These are phyloP conservation scores for Rhypophila decipiens DNA, from an alignment of 495 filamentous ascomycete species.

Conservation along the genomic window DNA sequence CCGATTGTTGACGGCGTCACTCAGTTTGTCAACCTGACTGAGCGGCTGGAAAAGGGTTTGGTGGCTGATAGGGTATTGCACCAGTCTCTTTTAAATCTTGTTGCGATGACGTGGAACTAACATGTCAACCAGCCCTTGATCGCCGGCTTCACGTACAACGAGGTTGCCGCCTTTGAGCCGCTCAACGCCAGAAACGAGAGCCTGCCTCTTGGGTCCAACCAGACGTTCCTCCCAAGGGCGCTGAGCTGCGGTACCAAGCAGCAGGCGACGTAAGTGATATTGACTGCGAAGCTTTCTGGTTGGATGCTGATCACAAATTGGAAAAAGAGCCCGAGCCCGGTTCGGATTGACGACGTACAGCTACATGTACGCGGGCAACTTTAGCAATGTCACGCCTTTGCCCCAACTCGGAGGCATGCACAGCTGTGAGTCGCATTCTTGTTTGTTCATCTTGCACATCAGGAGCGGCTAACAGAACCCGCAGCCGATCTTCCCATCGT, in stretches of 20 bases:
- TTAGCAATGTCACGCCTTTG: conserved; percentile 27
- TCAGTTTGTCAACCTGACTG: conserved; percentile 24
- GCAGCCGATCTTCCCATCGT: conserved; percentile 32
- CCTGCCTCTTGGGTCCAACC: no score
- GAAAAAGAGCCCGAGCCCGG: conserved; percentile 2
- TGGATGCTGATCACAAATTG: no score
- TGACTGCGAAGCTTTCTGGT: no score
- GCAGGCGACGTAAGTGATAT: no score
- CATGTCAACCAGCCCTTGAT: conserved; percentile 2
- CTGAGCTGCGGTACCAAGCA: no score
- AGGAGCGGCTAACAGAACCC: background rate
- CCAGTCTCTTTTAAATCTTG: background rate
- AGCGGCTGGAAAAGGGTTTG: conserved; percentile 14
- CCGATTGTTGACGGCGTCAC: conserved; percentile 20
- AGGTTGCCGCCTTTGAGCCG: conserved; percentile 8
- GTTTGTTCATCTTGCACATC: no score
- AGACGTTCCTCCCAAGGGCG: no score
- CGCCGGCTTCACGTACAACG: conserved; percentile 10
- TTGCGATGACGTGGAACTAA: background rate
- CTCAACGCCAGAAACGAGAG: conserved; percentile 4
- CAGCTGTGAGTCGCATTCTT: conserved; percentile 6
- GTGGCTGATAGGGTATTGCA: conserved; percentile 5
- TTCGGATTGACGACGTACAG: conserved; percentile 21
- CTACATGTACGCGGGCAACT: conserved; percentile 32
- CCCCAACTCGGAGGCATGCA: conserved; percentile 39